Conservation (phyloP, 495 filamentous ascomycete species). For the Tricharina praecox region DNA sequence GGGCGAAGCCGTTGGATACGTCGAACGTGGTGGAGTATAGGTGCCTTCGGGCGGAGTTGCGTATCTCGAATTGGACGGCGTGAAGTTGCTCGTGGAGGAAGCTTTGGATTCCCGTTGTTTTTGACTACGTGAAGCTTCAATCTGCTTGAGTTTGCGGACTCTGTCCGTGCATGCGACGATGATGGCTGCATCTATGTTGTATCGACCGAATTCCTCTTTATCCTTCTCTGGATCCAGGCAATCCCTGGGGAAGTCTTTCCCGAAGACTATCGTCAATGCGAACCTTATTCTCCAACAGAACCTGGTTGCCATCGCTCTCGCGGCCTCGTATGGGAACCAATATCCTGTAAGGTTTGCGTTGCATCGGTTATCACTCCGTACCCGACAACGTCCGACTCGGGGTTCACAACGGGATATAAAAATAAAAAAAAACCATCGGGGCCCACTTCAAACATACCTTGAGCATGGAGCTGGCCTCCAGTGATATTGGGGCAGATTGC, state of each 20-base stretch:
- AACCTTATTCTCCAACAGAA: conserved; percentile 76
- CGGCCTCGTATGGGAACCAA: conserved; percentile 85
- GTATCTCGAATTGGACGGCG: no score
- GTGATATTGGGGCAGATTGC: conserved; percentile 89
- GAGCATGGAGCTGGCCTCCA: conserved; percentile 70
- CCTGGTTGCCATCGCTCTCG: conserved; percentile 64
- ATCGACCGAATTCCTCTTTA: conserved; percentile 40
- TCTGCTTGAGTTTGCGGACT: not conserved
- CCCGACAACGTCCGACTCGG: no score
- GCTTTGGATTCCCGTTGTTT: not conserved
- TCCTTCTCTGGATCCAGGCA: conserved; percentile 52
- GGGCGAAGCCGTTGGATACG: not conserved
- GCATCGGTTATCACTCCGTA: conserved; percentile 12
- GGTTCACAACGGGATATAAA: no score
- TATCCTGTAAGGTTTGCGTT: conserved; percentile 44
- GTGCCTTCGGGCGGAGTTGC: not conserved
- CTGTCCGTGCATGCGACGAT: conserved; percentile 27
- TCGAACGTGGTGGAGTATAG: not conserved
- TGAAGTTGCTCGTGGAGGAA: no score
- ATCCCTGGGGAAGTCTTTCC: conserved; percentile 51
- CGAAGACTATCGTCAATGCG: conserved; percentile 77
- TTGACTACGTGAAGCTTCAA: not conserved
- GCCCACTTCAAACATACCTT: no score
- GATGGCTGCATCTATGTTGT: conserved; percentile 49
- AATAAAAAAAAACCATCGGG: no score